A percentile compares a stretch with the other conserved stretches of the same genome.
Conservation (phyloP, 2,329 filamentous ascomycete species). For the Botrytis byssoidea region DNA sequence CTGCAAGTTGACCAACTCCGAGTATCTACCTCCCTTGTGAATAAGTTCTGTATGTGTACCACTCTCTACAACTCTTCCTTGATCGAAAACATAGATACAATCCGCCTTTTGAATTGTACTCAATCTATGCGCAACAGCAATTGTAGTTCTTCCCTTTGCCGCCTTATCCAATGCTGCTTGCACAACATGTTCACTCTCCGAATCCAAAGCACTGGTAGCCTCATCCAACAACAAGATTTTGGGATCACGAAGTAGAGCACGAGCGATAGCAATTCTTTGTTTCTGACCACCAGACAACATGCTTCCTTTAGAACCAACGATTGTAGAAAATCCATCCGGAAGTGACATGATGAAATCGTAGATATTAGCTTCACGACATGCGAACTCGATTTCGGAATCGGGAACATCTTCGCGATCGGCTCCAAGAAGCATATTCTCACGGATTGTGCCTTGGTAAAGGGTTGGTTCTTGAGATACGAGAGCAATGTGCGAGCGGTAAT, state of each 20-base stretch:
- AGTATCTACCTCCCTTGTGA: conserved; percentile 68
- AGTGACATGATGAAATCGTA: conserved; percentile 87
- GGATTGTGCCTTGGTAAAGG: conserved; percentile 87
- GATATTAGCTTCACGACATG: conserved; percentile 87
- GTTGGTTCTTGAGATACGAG: conserved; percentile 95
- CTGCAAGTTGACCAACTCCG: conserved; percentile 77
- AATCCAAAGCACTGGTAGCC: conserved; percentile 75
- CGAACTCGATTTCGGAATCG: conserved; percentile 71
- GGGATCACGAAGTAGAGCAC: conserved; percentile 86
- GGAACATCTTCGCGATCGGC: conserved; percentile 63
- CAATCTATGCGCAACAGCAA: conserved; percentile 89
- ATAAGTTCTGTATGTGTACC: conserved; percentile 76
- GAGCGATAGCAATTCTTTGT: conserved; percentile 86
- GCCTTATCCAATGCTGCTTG: conserved; percentile 79
- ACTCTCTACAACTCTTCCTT: conserved; percentile 79
- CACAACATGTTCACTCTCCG: conserved; percentile 74
- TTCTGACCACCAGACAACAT: conserved; percentile 90
- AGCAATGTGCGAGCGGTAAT: conserved; percentile 79
- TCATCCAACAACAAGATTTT: conserved; percentile 83
- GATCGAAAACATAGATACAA: conserved; percentile 94
- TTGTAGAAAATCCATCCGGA: conserved; percentile 79
- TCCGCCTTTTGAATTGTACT: conserved; percentile 95
- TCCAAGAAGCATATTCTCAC: conserved; percentile 85
- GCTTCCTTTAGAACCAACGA: conserved; percentile 83
- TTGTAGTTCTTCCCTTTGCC: conserved; percentile 81